phyloP scores from a whole-genome alignment of 2,329 filamentous ascomycete genomes.

The Sporothrix sp. region DNA sequence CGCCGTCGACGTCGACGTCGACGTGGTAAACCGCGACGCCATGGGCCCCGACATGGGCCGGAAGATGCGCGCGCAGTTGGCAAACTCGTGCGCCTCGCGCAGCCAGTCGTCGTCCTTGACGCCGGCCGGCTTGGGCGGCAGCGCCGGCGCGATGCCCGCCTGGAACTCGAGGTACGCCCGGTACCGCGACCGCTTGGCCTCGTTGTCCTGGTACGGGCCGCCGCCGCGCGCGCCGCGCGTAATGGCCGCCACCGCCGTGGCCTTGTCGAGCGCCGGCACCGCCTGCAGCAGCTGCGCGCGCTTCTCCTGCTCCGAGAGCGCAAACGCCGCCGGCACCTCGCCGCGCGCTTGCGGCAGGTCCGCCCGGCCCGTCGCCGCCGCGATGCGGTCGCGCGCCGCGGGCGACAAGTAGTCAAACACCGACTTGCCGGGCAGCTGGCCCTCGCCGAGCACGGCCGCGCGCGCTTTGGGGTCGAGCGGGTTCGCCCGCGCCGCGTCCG shows the following conservation, averaged over 20 bases:
- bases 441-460: slow-evolving; percentile 72
- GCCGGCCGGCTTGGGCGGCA: slow-evolving; percentile 39
- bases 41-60: slow-evolving; percentile 86
- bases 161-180: slow-evolving; percentile 69
- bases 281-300: slow-evolving; percentile 47
- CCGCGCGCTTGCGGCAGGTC: slow-evolving; percentile 70
- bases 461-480: slow-evolving; percentile 65
- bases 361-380: slow-evolving; percentile 60
- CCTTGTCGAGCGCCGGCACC: slow-evolving; percentile 55
- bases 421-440: slow-evolving; percentile 76
- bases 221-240: slow-evolving; percentile 55
- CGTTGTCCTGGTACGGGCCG: slow-evolving; percentile 75
- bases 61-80: slow-evolving; percentile 59
- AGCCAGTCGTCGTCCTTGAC: slow-evolving; percentile 62
- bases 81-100: slow-evolving; percentile 70
- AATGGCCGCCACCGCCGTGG: slow-evolving; percentile 59
- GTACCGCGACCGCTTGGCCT: slow-evolving; percentile 71
- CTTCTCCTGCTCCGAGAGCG: slow-evolving; percentile 53
- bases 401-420: slow-evolving; percentile 88
- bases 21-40: slow-evolving; percentile 84
- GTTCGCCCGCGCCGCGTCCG: slow-evolving; percentile 69
- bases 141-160: slow-evolving; percentile 48
- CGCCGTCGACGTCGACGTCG: slow-evolving; percentile 34
- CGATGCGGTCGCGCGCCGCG: slow-evolving; percentile 66
- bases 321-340: slow-evolving; percentile 59